Evolutionary conservation across 2,329 filamentous ascomycete genomes (phyloP).

Genomic region (Talaromyces pinophilus): DNA sequence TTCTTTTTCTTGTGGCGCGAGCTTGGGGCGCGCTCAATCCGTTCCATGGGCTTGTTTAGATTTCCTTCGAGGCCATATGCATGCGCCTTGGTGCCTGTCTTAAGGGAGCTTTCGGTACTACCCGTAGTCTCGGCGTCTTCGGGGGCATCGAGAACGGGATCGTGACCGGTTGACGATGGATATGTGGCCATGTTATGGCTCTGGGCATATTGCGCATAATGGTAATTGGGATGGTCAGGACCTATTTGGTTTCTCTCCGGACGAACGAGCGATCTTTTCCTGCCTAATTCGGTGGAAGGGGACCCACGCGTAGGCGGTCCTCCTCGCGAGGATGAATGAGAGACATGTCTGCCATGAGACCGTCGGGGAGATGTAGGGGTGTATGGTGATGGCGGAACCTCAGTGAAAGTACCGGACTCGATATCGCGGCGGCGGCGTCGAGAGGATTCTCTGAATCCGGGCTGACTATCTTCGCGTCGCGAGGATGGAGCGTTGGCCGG

Average conservation of each 20-base stretch:
- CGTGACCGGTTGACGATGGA: conserved; percentile 89
- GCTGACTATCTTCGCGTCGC: conserved; percentile 59
- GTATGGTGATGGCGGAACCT: conserved; percentile 36
- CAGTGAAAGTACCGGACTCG: conserved; percentile 60
- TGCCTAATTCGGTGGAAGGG: conserved; percentile 35
- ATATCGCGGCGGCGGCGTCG: conserved; percentile 70
- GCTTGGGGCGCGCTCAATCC: conserved; percentile 34
- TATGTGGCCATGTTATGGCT: conserved; percentile 86
- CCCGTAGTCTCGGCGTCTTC: conserved; percentile 51
- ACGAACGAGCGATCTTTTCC: conserved; percentile 85
- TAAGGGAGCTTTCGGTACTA: conserved; percentile 64
- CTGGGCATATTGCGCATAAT: conserved; percentile 92
- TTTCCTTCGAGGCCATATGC: conserved; percentile 38
- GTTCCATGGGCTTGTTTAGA: conserved; percentile 47
- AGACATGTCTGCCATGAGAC: conserved; percentile 20
- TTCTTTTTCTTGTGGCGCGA: conserved; percentile 57
- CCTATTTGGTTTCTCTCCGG: conserved; percentile 87
- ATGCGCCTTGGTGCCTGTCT: conserved; percentile 44
- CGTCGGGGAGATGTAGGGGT: conserved; percentile 41
- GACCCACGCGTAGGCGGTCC: conserved; percentile 1
- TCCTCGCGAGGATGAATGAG: conserved; percentile 20
- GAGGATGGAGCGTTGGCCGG: conserved; percentile 62
- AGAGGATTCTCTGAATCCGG: conserved; percentile 67
- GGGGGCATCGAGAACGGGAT: conserved; percentile 77
- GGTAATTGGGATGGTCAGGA: conserved; percentile 86